Base-by-base conservation (phyloP, 371 early-diverging fungal species). In the Apophysomyces ossiformis region DNA sequence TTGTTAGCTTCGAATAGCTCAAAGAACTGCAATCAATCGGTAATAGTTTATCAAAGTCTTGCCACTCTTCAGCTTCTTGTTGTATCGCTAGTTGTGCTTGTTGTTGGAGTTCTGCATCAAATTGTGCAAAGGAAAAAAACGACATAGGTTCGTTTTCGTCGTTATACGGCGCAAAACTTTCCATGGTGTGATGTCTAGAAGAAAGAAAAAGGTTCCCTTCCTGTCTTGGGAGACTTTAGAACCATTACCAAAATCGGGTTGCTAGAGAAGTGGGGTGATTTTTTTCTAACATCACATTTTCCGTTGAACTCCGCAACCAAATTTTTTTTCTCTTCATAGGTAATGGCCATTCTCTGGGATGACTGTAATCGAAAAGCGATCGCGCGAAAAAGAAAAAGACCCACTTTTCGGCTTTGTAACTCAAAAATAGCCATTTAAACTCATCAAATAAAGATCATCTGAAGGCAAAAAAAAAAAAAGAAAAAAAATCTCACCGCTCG, bases 61-160 rank as follows among this genome's bases (percentile, higher is more conserved):
- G 81, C 77, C 77, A 76, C 35, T 58, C 65, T 57, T 61, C 65
- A 18, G 54, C 9, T 21, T 50, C 54, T 37, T 74, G 71, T 64
- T 76, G 69, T 45, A 81, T 47, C 26, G 77, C 71, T n/a, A 73
- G 67, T 57, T 80, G 80, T 4, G 81, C 81, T 66, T 80, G 81
- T 61, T 80, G 77, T 45, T 80, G 81, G 15, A 80, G 58, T 47
- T 77, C 74, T 36, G 75, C 54, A 39, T 77, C 81, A 47, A 80
- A 75, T 54, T 80, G 76, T 12, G 81, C 75, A 6, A 80, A 60
- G 21, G 54, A 50, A 50, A 50, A 50, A 50, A 18, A 50, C 9
- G 54, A 50, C 9, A 26, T 50, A 50, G 54, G 11, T 18, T 50
- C 54, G 21, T 32, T 50, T 50, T 50, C 54, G 9, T 50, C 54